A percentile compares a stretch with the other conserved stretches of the same genome.
phyloP scores from a whole-genome alignment of 345 rosid species.

The Theobroma cacao region DNA sequence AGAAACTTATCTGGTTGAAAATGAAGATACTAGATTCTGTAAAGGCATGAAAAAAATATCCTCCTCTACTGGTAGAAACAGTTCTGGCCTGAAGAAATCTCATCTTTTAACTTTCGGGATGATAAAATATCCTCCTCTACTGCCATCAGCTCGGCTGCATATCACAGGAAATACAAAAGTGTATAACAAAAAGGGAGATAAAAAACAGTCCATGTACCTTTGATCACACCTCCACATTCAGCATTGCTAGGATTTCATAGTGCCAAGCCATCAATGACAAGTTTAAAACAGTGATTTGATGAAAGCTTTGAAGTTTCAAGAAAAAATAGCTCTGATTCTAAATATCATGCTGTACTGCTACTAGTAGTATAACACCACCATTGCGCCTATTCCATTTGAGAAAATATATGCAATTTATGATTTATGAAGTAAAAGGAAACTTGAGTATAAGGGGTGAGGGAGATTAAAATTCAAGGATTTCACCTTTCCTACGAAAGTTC shows the following conservation, averaged over 20 bases:
- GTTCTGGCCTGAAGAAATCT: neutral
- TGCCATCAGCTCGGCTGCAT: neutral
- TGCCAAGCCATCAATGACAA: neutral
- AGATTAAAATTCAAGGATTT: too few species aligned
- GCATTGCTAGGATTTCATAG: neutral
- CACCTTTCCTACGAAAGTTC: too few species aligned
- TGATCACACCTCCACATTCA: neutral
- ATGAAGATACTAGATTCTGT: neutral
- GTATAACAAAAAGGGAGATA: neutral
- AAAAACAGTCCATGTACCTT: neutral
- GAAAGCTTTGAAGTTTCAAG: neutral
- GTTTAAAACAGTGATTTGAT: neutral
- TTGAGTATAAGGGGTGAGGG: too few species aligned
- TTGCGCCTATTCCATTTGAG: too few species aligned
- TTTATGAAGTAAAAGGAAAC: too few species aligned
- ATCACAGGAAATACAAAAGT: neutral
- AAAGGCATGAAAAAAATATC: neutral
- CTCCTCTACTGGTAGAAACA: neutral
- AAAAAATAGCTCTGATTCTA: neutral
- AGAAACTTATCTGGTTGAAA: neutral
- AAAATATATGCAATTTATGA: too few species aligned
- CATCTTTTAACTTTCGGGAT: neutral
- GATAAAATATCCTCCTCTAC: neutral
- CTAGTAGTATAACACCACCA: neutral
- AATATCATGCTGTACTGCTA: too few species aligned